Base-by-base conservation (phyloP, 208 protist genomes). In the Leishmania lainsoni region DNA sequence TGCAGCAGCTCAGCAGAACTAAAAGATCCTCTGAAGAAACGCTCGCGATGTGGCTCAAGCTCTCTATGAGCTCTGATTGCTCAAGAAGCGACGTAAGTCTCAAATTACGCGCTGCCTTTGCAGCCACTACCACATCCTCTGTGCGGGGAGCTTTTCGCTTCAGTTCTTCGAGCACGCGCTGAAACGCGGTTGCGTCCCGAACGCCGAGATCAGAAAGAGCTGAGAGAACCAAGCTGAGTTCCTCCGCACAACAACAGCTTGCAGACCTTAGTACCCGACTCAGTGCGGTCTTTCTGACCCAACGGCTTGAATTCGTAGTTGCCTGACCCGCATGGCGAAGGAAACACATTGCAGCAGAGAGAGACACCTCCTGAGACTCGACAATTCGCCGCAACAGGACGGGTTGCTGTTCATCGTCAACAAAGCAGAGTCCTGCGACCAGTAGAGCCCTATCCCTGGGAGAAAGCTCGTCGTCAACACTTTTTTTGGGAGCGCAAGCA, bases 131-230 rank as follows among this genome's bases (percentile, higher is more conserved):
- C 12, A 83, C 61, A 20, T 86, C 75, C 3, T 45, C n/a, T 52
- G 70, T 48, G 4, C 65, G 59, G 26, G 65, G 78, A 9, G 20
- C 52, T 52, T 69, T 81, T n/a, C 49, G 52, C 39, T 66, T 54
- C 5, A 86, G 56, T 29, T 74, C 69, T 35, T 78, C 54, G 6
- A 86, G 29, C 26, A 86, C 42, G 22, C 68, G 79, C 49, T 81
- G 78, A 39, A 86, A 81, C 3, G 75, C 75, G 48, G 61, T 72
- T 61, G 56, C 83, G 45, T 86, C 83, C 22, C 83, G 72, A 75
- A 86, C 68, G 10, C 65, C 8, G 0, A 86, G 65, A 26, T 86
- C 79, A 14, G 79, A 76, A 42, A 86, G 66, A 22, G 75, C 35
- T 35, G 70, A 59, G 65, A 83, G 76, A 45, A 71, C 54, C 42